Base-by-base conservation (phyloP, 805 yeast species). In the Myxozyma melibiosi region DNA sequence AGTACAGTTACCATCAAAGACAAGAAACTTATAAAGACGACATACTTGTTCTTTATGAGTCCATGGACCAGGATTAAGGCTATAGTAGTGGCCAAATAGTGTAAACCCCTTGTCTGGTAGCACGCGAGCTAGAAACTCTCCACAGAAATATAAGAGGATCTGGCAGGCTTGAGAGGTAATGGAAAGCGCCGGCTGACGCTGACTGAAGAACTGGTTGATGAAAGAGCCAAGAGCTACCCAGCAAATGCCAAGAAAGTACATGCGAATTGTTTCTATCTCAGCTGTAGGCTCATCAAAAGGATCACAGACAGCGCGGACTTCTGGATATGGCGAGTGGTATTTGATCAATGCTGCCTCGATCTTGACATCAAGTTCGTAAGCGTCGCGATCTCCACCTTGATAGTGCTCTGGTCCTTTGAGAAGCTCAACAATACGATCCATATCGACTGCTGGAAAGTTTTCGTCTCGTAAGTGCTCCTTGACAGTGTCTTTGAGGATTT, bases 11-110 rank as follows among this genome's bases (percentile, higher is more conserved):
- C 9, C 41, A 22, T 7, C 9, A 20, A 39, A 39, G 9, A 7
- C 43, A 20, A 7, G 5, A 35, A 13, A n/a, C n/a, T n/a, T n/a
- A n/a, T n/a, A n/a, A n/a, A n/a, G n/a, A n/a, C n/a, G n/a, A n/a
- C n/a, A n/a, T n/a, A n/a, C n/a, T n/a, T n/a, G n/a, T 64, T 84
- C 88, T 66, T 84, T 84, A 58, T 69, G 73, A 41, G 75, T 73
- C 84, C 85, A 84, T 16, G 84, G 85, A 8, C 86, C 85, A 5
- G 86, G 85, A 65, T 82, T 83, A 54, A 82, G 70, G 7, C 74
- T 73, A 51, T 67, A 65, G 65, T 74, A 70, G 16, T 63, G 69
- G 46, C 82, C 76, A 30, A 46, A 33, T 24, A 59, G 37, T 64
- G 53, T 52, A 25, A 61, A 46, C 13, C 53, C 53, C 56, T 56